These are phyloP conservation scores for Aspergillus carbonarius DNA, from an alignment of 2,329 filamentous ascomycete species.

Conservation along the genomic window DNA sequence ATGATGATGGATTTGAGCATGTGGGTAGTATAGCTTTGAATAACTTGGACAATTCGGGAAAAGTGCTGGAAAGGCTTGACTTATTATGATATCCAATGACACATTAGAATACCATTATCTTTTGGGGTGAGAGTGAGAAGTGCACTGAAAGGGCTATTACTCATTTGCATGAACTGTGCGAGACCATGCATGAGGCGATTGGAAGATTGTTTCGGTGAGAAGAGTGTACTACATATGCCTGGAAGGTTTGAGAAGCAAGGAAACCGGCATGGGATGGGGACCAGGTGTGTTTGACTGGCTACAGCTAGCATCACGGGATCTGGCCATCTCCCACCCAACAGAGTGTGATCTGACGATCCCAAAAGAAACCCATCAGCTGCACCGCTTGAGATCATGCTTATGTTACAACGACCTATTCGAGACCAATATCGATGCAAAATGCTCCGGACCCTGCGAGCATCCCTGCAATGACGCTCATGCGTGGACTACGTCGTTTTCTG, in stretches of 20 bases:
- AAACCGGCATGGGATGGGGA: neutral
- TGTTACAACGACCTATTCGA: neutral
- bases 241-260: conserved; percentile 1
- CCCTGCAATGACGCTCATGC: neutral
- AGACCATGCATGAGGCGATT: neutral
- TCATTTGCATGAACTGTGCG: neutral
- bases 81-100: neutral
- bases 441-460: neutral
- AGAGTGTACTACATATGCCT: neutral
- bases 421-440: neutral
- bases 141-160: neutral
- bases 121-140: neutral
- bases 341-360: conserved; percentile 5
- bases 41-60: neutral
- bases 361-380: neutral
- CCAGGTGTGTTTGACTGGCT: neutral
- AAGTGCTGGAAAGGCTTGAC: neutral
- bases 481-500: neutral
- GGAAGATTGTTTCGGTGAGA: neutral
- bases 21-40: neutral
- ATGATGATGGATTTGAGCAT: neutral
- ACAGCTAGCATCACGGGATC: conserved; percentile 1
- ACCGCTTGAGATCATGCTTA: conserved; percentile 5
- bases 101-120: neutral
- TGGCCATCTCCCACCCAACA: neutral